Evolutionary conservation across 2,329 filamentous ascomycete species (phyloP), one percentile per base, ranked within the genome.

Genomic region (Elsinoe arachidis): DNA sequence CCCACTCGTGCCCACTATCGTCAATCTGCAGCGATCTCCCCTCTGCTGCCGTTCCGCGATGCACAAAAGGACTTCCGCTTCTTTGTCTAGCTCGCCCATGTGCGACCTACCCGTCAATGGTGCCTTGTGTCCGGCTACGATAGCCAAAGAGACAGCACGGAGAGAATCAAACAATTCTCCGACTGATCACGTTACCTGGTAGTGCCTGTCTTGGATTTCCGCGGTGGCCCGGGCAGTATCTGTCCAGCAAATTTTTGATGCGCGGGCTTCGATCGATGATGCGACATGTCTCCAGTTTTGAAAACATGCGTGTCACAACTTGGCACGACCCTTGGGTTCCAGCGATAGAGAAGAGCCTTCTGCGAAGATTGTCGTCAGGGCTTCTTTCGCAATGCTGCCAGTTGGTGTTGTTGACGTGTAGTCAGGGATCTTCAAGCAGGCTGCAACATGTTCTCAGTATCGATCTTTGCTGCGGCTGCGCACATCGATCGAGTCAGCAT

Each of bases 181-280:
- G 46, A 17, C 5, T 15, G 30, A 37, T 51, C 46, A 51, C 46
- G 46, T 51, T 51, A 35, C 46, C 46, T 35, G 15, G n/a, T 35
- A 26, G n/a, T 17, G 15, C 23, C 7, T 17, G 14, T 38, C 17
- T 35, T 35, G 30, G 37, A 3, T 15, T 15, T 53, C 49, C 49
- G 49, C 38, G n/a, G 21, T 53, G 17, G 35, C 14, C 49, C 49
- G 49, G 49, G 49, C 49, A 34, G 49, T 53, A 30, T 21, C 34
- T 11, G 23, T 35, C 44, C 9, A 38, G 14, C 26, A 53, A 21
- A 35, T 26, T 53, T 51, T 12, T 49, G 44, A 49, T 49, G 44
- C 23, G 44, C 49, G 15, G n/a, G 19, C 49, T 53, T 35, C 26
- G 49, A 39, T 53, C 49, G 49, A 53, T 53, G 49, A 53, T 53